Base-by-base conservation (phyloP, 2,329 filamentous ascomycete genomes). In the Macrophomina tecta region DNA sequence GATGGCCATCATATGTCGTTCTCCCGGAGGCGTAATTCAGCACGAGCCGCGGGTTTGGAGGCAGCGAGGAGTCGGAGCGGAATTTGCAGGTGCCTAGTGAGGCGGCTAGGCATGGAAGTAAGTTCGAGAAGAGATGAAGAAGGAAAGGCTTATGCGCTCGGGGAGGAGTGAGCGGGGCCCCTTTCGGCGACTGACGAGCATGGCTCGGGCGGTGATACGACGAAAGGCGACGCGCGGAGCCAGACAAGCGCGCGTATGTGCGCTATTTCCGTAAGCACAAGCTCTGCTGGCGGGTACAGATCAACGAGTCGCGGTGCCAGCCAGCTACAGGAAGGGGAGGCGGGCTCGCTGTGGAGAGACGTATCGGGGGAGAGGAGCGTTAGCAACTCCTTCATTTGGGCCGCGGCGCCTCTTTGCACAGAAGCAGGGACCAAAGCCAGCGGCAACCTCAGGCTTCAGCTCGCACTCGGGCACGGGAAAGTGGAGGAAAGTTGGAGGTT, bases 51-150 rank as follows among this genome's bases (percentile, higher is more conserved):
- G 40, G 34, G 16, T 30, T 45, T 34, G 23, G 32, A 16, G 42
- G 16, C 30, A 36, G 14, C 23, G 8, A 42, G 45, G 6, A 14
- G 8, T 49, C 16, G 30, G 45, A 18, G 28, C 40, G 9, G 18
- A 34, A 18, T 55, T 38, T 16, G 52, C 7, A 14, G 52, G 52
- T 46, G 40, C 14, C 23, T 34, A 34, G 55, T 46, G 58, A 16
- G 12, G 18, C 2, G 28, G 45, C 42, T 49, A 62, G 58, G 16
- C 42, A 34, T 36, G 45, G 58, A 48, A 62, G 58, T 34, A n/a
- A 49, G 45, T 48, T 62, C 42, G 58, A 62, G 45, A 62, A 62
- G 46, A 62, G 52, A 38, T 40, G 45, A 62, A 45, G 46, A 49
- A 34, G 32, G 18, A 45, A 62, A 62, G 49, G 42, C 58, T 62